Evolutionary conservation across 768 basidiomycete genomes (phyloP), one percentile per base, ranked within the genome.

Genomic region (Termitomyces titanicus): DNA sequence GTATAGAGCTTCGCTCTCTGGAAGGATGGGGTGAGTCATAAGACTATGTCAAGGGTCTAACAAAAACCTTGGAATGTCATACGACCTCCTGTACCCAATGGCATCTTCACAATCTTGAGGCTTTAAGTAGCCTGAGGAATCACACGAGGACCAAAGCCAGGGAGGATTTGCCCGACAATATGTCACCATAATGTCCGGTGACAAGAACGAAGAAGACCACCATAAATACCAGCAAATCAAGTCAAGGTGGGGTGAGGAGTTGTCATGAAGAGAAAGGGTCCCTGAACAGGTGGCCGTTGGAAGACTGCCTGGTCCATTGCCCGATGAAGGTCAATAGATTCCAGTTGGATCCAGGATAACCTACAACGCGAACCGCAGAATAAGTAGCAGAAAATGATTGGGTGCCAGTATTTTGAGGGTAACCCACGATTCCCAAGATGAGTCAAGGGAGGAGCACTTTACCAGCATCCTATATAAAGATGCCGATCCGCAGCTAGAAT

Each of bases 181-280:
- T 47, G 33, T 24, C 43, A 42, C 13, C 35, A 11, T 24, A 33
- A 38, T n/a, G 46, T 45, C 53, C 18, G 37, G 35, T 49, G 56
- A 49, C 18, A 29, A 54, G 49, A 53, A n/a, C 18, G 49, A 53
- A 44, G 18, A 18, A 33, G 25, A 29, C n/a, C 47, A 15, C 50
- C 37, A 39, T 24, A 47, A 52, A 48, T 38, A 45, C 50, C 37
- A 48, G 54, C 51, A 42, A 59, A 59, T 57, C 59, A 47, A 48
- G 49, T 35, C 6, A 38, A 48, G 10, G 22, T 10, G 33, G 25
- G 51, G 45, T 47, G 40, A 34, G n/a, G 27, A 34, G 31, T 27
- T 24, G 25, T 15, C 24, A n/a, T 35, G 22, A 33, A 29, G 34
- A 20, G 27, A 37, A 12, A 12, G 24, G n/a, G 15, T 35, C 34